A percentile compares a stretch with the other conserved stretches of the same genome.
phyloP scores from a whole-genome alignment of 345 rosid genomes.

The Anastatica hierochuntica region DNA sequence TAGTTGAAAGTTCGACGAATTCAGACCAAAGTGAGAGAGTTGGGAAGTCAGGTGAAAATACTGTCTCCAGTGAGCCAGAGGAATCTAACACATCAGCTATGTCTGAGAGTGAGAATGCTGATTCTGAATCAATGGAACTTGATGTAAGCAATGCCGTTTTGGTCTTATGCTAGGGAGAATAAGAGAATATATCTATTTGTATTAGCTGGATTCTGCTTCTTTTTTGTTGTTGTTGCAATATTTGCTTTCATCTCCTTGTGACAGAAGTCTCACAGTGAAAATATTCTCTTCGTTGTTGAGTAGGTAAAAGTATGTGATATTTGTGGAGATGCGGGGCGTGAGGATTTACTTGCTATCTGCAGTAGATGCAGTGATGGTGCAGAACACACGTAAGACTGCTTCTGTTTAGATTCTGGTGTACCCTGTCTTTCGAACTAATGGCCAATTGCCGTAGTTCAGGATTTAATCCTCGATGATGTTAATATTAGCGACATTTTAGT shows the following conservation, averaged over 20 bases:
- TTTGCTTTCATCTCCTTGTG: background rate
- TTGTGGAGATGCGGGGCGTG: constrained; percentile 98
- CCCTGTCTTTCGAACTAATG: background rate
- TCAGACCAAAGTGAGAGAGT: constrained; percentile 25
- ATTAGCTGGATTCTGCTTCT: background rate
- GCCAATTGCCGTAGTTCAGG: background rate
- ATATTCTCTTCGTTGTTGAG: constrained; percentile 28
- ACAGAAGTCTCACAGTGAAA: no score
- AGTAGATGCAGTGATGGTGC: constrained; percentile 94
- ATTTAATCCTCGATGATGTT: constrained; percentile 4
- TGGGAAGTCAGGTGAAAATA: constrained; percentile 29
- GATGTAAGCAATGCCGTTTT: constrained; percentile 55
- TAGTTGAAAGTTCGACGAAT: constrained; percentile 19
- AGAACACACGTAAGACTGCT: constrained; percentile 81
- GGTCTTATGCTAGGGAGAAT: background rate
- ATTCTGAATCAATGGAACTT: constrained; percentile 61
- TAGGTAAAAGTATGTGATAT: constrained; percentile 98
- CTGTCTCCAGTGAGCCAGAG: constrained; percentile 25
- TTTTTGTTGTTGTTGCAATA: background rate
- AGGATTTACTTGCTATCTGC: constrained; percentile 90
- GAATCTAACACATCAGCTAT: constrained; percentile 31
- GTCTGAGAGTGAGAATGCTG: constrained; percentile 53
- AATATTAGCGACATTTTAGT: background rate
- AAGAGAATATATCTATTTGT: background rate
- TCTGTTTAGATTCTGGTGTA: background rate